Percentiles rank a stretch among this genome's conserved stretches.
Evolutionary conservation across 1,139 yeast species (phyloP).

Genomic region (Petasospora fabianii): DNA sequence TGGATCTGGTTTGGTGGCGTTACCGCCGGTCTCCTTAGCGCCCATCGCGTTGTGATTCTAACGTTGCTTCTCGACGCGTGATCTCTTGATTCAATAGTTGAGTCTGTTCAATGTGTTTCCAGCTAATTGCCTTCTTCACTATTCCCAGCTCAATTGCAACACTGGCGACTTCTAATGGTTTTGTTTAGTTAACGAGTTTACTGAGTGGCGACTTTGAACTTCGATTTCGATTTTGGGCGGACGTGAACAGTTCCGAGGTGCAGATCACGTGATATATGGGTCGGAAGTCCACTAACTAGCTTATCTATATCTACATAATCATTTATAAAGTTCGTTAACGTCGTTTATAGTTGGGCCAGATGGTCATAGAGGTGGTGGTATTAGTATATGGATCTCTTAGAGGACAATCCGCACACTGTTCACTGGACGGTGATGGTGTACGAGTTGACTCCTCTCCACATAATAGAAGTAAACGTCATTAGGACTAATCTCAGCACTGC

Average conservation of each 20-base stretch:
- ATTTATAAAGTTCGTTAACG: too few species aligned
- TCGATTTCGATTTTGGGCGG: background rate
- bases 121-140: background rate
- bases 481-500: conserved; percentile 9
- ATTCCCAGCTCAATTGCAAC: background rate
- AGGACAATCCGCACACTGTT: too few species aligned
- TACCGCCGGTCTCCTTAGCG: conserved; percentile 23
- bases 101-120: too few species aligned
- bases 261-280: too few species aligned
- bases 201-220: background rate
- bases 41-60: conserved; percentile 14
- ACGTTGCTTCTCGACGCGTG: too few species aligned
- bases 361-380: too few species aligned
- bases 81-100: too few species aligned
- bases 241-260: background rate
- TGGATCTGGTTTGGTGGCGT: conserved; percentile 28
- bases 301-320: too few species aligned
- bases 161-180: background rate
- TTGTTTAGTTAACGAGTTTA: background rate
- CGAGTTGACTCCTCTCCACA: conserved; percentile 6
- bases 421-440: conserved; percentile 10
- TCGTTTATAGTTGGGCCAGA: too few species aligned
- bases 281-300: too few species aligned
- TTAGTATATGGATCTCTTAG: too few species aligned
- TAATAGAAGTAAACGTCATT: conserved; percentile 10